Evolutionary conservation across 1,139 yeast genomes (phyloP), one percentile per base, ranked within the genome.

Genomic region (Saccharomyces hybrid): DNA sequence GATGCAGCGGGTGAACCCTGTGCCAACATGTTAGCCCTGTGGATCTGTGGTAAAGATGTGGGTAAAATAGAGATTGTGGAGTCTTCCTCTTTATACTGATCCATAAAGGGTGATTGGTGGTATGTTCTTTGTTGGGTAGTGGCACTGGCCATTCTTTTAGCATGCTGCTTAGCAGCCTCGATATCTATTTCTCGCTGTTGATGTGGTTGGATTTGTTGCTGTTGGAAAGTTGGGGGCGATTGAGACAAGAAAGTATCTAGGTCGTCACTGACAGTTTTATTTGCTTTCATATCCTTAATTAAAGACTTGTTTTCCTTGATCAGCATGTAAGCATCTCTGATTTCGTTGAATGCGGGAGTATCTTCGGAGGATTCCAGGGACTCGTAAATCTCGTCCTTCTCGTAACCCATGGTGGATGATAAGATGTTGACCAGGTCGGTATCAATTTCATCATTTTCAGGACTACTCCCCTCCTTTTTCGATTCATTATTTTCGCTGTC

Each of bases 31-130:
- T 82, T 88, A 2, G 98, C 98, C 51, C 97, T 78, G 68, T 93
- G 99, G 53, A 91, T 89, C 57, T 93, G 89, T 1, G 99, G 97
- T 63, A 93, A 77, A 3, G 97, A 90, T 2, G 97, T 86, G 3
- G 99, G 98, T 59, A 93, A 74, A 46, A 93, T 88, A 1, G 98
- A 96, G 59, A 93, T 90, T 2, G 96, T 88, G 21, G 74, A 72
- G 38, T 71, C 72, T 31, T 71, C 65, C 53, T 71, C 73, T 50
- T 66, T 64, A 32, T 66, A 58, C 57, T 68, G 59, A 58, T 63
- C 62, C 53, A 56, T 50, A 59, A 60, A 59, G 4, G 66, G 62
- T 14, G 65, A 61, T 62, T 64, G 74, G 58, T 51, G 73, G 63
- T 58, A 73, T 1, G 70, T 65, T 51, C 68, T 61, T 51, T 66